Evolutionary conservation across 2,329 filamentous ascomycete genomes (phyloP).

Genomic region (Stemphylium vesicarium): DNA sequence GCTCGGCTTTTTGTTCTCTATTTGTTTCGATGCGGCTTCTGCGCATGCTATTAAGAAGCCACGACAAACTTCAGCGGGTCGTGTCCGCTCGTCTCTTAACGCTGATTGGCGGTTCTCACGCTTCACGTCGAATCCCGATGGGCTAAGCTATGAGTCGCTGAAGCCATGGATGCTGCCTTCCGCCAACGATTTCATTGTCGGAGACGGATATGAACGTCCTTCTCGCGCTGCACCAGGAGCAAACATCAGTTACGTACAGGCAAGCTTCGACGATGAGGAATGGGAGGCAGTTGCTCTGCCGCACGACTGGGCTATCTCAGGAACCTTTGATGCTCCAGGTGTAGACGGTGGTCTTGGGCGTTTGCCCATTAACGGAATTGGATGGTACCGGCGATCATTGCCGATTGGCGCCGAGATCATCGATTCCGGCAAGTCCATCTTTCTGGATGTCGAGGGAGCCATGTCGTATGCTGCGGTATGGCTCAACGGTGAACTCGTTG

Average conservation of each 20-base stretch:
- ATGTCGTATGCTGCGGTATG: conserved; percentile 62
- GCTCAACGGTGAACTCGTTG: conserved; percentile 59
- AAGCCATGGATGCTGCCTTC: conserved; percentile 54
- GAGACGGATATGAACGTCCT: conserved; percentile 43
- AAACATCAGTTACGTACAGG: conserved; percentile 44
- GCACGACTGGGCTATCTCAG: conserved; percentile 59
- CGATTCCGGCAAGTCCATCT: conserved; percentile 51
- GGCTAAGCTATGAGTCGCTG: conserved; percentile 45
- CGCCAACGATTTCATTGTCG: conserved; percentile 51
- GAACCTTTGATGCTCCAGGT: conserved; percentile 50
- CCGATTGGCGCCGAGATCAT: conserved; percentile 26
- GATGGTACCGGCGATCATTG: conserved; percentile 59
- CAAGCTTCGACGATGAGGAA: conserved; percentile 48
- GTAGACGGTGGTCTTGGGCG: conserved; percentile 51
- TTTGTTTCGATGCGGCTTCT: conserved; percentile 5
- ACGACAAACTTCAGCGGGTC: conserved; percentile 10
- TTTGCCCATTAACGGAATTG: conserved; percentile 60
- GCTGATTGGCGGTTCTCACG: conserved; percentile 51
- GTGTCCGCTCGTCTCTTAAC: conserved; percentile 46
- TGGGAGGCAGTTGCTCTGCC: conserved; percentile 55
- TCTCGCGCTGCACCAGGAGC: conserved; percentile 33
- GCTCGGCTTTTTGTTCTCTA: conserved; percentile 18
- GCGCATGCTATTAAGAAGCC: conserved; percentile 12
- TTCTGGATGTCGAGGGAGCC: conserved; percentile 59
- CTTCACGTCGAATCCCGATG: conserved; percentile 47